Evolutionary conservation across 2,329 filamentous ascomycete species (phyloP), one percentile per base, ranked within the genome.

Genomic region (Neonectria faginata): DNA sequence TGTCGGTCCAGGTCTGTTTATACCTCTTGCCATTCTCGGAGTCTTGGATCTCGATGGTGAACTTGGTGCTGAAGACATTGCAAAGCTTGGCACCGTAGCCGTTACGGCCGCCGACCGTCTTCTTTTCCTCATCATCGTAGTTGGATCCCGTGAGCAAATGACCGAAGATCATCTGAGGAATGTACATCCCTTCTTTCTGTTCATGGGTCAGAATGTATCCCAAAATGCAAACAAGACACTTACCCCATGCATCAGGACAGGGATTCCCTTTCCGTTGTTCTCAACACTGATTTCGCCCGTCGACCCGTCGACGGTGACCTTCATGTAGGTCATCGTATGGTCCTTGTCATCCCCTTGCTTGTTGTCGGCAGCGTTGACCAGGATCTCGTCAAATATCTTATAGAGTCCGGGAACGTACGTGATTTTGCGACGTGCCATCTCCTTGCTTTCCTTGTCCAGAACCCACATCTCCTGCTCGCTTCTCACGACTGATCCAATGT

Each of bases 371-470:
- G 96, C 97, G 80, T 99, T 99, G 80, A 99, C 96, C 51, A 99
- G 85, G 67, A 99, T 97, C 79, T 99, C 96, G 77, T 99, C 96
- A 75, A 99, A 98, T 73, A 99, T 99, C 83, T 99, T 99, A 87
- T 97, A 99, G 25, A 99, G 87, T 83, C 96, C 96, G 5, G 96
- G 96, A 1, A 98, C 95, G 74, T 89, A 97, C 62, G 85, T 89
- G 66, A 98, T 89, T 64, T 90, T 89, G 60, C 93, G 91, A 78
- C 88, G 91, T 78, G 97, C 93, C 95, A 99, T 98, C 64, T 89
- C 85, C 62, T 92, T 88, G 0, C 88, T 89, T 66, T 89, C 85
- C 57, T 94, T 94, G 82, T 97, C 97, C 86, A 90, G 97, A 16
- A 97, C 93, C 96, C 96, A 99, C 92, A 98, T 97, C 73, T 91